These are phyloP conservation scores for Blepharisma undulans DNA, from an alignment of 169 alveolate species.

Conservation along the genomic window DNA sequence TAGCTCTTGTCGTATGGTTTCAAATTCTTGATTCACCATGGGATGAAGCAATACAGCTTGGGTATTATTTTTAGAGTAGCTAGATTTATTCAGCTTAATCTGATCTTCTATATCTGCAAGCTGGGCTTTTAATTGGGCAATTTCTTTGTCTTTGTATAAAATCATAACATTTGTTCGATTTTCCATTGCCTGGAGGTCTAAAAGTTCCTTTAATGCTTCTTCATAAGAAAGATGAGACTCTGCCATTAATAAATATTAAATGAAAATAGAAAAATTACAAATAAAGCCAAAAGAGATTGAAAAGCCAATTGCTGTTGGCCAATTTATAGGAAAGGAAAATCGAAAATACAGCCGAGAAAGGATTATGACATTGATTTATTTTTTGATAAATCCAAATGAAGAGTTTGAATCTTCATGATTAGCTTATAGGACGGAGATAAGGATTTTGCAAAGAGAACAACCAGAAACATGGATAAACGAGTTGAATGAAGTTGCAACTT, in stretches of 20 bases:
- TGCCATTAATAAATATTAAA: not conserved
- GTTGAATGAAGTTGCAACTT: not conserved
- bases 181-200: not conserved
- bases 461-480: not conserved
- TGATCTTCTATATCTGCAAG: constrained; percentile 12
- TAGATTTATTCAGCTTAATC: not conserved
- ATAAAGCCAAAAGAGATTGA: not conserved
- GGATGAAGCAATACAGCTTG: constrained; percentile 1
- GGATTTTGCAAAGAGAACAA: not conserved
- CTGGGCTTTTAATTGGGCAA: not conserved
- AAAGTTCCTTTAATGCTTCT: constrained; percentile 3
- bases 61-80: not conserved
- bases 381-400: not conserved
- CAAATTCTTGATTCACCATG: not conserved
- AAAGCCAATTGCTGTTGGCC: not conserved
- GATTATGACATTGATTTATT: not conserved
- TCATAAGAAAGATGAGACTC: not conserved
- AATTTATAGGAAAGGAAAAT: not conserved
- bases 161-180: not conserved
- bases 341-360: not conserved
- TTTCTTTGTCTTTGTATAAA: constrained; percentile 15
- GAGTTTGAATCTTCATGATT: not conserved
- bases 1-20: not conserved
- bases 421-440: not conserved
- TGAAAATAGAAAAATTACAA: not conserved